A percentile compares a stretch with the other conserved stretches of the same genome.
phyloP scores from a whole-genome alignment of 2,329 filamentous ascomycete genomes.

The Penicillium sp. region DNA sequence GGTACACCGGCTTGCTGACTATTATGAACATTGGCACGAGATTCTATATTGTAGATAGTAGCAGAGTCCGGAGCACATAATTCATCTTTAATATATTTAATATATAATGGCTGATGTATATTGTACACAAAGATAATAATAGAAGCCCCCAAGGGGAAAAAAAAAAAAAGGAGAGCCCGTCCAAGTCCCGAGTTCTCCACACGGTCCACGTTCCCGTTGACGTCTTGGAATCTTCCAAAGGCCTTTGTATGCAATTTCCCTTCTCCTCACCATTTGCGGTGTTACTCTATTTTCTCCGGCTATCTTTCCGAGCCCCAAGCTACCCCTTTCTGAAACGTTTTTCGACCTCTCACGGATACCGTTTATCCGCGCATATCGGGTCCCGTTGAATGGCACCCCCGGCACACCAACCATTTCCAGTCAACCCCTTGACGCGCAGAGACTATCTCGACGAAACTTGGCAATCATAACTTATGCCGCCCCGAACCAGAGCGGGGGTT shows the following conservation, averaged over 20 bases:
- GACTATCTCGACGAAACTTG: slow-evolving; percentile 19
- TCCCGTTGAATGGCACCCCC: slow-evolving; percentile 22
- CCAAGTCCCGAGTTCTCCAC: slow-evolving; percentile 21
- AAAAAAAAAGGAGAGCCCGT: slow-evolving; percentile 9
- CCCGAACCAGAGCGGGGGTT: slow-evolving; percentile 49
- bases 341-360: background rate
- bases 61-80: background rate
- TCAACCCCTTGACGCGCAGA: slow-evolving; percentile 18
- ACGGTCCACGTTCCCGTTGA: slow-evolving; percentile 26
- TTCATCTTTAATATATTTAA: background rate
- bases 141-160: background rate
- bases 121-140: slow-evolving; percentile 1
- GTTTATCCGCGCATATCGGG: slow-evolving; percentile 1
- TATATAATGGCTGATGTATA: background rate
- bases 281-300: background rate
- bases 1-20: background rate
- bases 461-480: slow-evolving; percentile 44
- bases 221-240: slow-evolving; percentile 12
- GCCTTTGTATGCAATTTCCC: slow-evolving; percentile 11
- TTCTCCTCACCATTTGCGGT: background rate
- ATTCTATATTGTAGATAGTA: background rate
- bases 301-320: background rate
- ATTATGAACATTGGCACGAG: background rate
- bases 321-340: background rate
- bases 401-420: slow-evolving; percentile 11